These are phyloP conservation scores for Candida qinlingensis DNA, from an alignment of 805 yeast genomes.

Conservation along the genomic window DNA sequence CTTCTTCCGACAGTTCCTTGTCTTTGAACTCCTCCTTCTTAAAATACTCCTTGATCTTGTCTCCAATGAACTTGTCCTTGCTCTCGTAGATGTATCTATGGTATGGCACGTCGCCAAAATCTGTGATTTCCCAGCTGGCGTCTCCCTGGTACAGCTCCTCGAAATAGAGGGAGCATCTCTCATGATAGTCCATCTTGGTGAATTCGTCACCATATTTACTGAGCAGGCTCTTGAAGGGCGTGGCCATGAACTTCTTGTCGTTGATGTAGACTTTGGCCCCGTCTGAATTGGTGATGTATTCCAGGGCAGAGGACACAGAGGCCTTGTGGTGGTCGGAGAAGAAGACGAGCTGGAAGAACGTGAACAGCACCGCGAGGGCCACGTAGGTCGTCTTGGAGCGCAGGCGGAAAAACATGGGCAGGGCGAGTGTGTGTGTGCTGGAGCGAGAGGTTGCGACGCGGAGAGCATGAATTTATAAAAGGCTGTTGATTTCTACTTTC, in stretches of 20 bases:
- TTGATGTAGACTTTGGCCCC: background rate
- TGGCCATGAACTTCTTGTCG: background rate
- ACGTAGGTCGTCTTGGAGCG: background rate
- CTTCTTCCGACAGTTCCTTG: constrained; percentile 9
- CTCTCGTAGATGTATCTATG: constrained; percentile 19
- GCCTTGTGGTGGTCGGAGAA: background rate
- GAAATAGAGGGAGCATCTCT: constrained; percentile 28
- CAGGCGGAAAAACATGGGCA: background rate
- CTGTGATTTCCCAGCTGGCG: constrained; percentile 19
- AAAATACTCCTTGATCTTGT: constrained; percentile 9
- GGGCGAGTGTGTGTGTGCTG: background rate
- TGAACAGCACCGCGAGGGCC: background rate
- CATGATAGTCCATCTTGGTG: constrained; percentile 8
- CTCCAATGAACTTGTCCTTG: constrained; percentile 14
- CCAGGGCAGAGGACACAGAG: background rate
- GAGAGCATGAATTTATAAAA: too few species aligned
- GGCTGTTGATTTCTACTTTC: too few species aligned
- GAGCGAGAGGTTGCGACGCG: too few species aligned
- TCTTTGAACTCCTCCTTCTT: constrained; percentile 7
- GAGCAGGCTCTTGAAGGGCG: constrained; percentile 2
- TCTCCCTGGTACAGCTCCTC: constrained; percentile 19
- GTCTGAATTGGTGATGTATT: background rate
- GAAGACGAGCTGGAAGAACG: background rate
- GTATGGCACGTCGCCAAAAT: constrained; percentile 17
- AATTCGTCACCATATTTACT: background rate